Evolutionary conservation across 805 yeast species (phyloP), one percentile per base, ranked within the genome.

Genomic region (Zygoascus bituminiphila): DNA sequence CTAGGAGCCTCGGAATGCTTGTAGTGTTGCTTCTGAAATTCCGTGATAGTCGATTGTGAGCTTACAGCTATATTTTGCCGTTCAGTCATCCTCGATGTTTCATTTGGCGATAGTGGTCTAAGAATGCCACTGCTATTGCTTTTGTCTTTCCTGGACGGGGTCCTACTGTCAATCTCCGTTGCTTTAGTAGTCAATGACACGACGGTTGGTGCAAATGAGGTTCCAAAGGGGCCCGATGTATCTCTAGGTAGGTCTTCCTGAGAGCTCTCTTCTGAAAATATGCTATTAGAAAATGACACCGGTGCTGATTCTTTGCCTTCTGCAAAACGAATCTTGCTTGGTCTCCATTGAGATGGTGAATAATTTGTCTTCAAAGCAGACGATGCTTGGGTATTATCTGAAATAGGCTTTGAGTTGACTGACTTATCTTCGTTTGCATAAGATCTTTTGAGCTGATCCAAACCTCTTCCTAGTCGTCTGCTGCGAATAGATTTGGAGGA

Each of bases 311-410:
- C 44, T 26, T 51, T 37, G 12, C 41, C 49, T 3, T 22, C 35
- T 14, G 52, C 47, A 49, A 51, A 51, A 14, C 54, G 26, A 8
- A 51, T 49, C 15, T 47, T 29, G 39, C 46, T 47, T 15, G 46
- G 35, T 23, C 50, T 35, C 21, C 25, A 21, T 35, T 24, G 50
- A 15, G 43, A 44, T 8, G 45, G 50, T 7, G 50, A 47, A n/a
- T 36, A 20, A 12, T 36, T 36, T 5, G 20, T 36, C 20, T 12
- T 12, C 9, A 9, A 14, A 5, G 20, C 12, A 9, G 12, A 17
- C 7, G 22, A 5, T 4, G 19, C 7, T 3, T 36, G 20, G 5
- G 20, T 36, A 12, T 12, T 29, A 29, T 29, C 33, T 29, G 33
- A 7, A 15, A 29, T 15, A 29, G 33, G 17, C 22, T 20, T 15